phyloP scores from a whole-genome alignment of 1,284 basidiomycete genomes.

The Moesziomyces aphidis region DNA sequence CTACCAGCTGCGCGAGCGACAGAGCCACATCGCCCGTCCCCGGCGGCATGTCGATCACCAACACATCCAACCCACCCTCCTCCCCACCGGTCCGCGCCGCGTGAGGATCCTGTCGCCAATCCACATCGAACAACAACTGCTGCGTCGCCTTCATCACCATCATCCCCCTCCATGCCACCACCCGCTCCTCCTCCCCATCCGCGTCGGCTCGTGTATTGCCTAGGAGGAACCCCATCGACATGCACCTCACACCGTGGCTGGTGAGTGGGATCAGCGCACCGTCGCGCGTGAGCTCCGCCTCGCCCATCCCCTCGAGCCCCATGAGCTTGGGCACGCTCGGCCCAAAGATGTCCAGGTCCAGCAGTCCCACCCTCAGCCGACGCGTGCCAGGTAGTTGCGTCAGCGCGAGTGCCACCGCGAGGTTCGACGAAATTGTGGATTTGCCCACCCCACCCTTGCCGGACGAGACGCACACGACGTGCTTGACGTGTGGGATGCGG shows the following conservation, averaged over 20 bases:
- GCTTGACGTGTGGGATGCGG: conserved; percentile 71
- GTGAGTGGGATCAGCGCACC: conserved; percentile 81
- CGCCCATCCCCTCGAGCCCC: conserved; percentile 83
- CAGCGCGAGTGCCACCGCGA: conserved; percentile 77
- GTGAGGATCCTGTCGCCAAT: conserved; percentile 74
- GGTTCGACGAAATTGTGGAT: conserved; percentile 90
- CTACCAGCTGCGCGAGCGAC: conserved; percentile 88
- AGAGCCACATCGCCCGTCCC: conserved; percentile 97
- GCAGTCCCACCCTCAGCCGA: conserved; percentile 78
- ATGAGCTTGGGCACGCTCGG: conserved; percentile 95
- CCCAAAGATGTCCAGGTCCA: conserved; percentile 96
- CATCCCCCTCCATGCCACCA: conserved; percentile 91
- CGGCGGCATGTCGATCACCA: conserved; percentile 96
- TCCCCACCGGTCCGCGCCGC: background rate
- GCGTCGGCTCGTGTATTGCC: conserved; percentile 4
- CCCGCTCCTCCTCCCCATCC: conserved; percentile 21
- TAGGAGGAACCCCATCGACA: conserved; percentile 91
- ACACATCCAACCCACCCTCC: conserved; percentile 75
- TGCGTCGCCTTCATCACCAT: conserved; percentile 99
- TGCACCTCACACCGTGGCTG: conserved; percentile 91
- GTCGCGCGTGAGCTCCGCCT: conserved; percentile 78
- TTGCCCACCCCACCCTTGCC: conserved; percentile 98
- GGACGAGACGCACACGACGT: conserved; percentile 86
- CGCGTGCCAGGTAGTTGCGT: conserved; percentile 23
- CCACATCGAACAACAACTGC: conserved; percentile 94